These are phyloP conservation scores for Lactarius sanguifluus DNA, from an alignment of 768 basidiomycete genomes.

Conservation along the genomic window DNA sequence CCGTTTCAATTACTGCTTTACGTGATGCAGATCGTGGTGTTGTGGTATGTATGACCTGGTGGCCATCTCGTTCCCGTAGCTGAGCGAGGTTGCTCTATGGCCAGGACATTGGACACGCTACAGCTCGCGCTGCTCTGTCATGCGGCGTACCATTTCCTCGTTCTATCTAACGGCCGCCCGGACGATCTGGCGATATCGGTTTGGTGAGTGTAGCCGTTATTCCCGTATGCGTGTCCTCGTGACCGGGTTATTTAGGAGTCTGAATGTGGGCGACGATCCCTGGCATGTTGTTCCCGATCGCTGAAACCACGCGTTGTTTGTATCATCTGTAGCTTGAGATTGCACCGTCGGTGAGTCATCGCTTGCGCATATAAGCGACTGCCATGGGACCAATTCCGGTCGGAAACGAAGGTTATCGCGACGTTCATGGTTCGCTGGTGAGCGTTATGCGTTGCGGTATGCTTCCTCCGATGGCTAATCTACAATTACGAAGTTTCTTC, in stretches of 20 bases:
- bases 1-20: neutral
- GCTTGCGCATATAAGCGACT: neutral
- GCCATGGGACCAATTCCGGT: neutral
- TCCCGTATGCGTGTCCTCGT: too few species aligned
- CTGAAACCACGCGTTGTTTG: neutral
- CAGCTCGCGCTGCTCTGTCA: constrained; percentile 15
- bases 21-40: neutral
- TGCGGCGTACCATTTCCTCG: constrained; percentile 14
- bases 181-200: neutral
- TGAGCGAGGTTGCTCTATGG: neutral
- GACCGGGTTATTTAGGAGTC: neutral
- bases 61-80: too few species aligned
- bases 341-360: constrained; percentile 10
- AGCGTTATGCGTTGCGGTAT: neutral
- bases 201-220: constrained; percentile 12
- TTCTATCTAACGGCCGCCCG: neutral
- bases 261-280: constrained; percentile 8
- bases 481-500: constrained; percentile 8
- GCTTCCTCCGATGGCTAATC: neutral
- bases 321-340: constrained; percentile 13
- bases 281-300: neutral
- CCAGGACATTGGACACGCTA: constrained; percentile 10
- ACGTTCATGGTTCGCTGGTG: constrained; percentile 20
- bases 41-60: constrained; percentile 8
- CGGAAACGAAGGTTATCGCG: constrained; percentile 6